Percentiles rank a stretch among this genome's conserved stretches.
These are phyloP conservation scores for Taxawa tesnikishii DNA, from an alignment of 2,329 filamentous ascomycete genomes.

Conservation along the genomic window DNA sequence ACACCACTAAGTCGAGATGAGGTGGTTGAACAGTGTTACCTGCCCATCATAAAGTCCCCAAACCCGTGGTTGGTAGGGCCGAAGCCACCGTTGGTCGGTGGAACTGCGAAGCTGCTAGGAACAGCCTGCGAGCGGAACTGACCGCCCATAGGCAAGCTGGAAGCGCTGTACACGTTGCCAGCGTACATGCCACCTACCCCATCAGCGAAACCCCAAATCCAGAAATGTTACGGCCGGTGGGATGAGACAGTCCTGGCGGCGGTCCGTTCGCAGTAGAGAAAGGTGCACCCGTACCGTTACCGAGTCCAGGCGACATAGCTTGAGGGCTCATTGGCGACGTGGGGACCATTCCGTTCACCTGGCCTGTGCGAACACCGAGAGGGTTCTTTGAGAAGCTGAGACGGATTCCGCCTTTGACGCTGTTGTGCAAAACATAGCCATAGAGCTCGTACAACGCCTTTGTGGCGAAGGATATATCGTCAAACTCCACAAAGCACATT, in stretches of 20 bases:
- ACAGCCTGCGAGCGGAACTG: background rate
- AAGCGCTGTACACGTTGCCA: background rate
- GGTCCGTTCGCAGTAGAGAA: conserved; percentile 48
- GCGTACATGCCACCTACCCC: background rate
- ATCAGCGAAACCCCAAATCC: background rate
- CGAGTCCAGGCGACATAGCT: conserved; percentile 45
- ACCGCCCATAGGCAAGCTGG: background rate
- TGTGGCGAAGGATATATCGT: conserved; percentile 83
- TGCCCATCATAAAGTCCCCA: too few species aligned
- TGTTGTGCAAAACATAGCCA: conserved; percentile 76
- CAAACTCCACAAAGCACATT: conserved; percentile 99
- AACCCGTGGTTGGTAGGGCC: background rate
- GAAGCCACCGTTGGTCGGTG: background rate
- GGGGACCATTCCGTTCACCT: conserved; percentile 42
- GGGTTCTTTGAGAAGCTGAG: conserved; percentile 97
- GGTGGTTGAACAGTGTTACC: too few species aligned
- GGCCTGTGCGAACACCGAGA: conserved; percentile 74
- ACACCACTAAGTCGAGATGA: too few species aligned
- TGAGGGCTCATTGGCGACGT: conserved; percentile 38
- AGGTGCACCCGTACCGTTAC: conserved; percentile 55
- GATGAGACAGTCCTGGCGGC: conserved; percentile 59
- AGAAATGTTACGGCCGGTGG: too few species aligned
- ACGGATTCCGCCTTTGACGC: conserved; percentile 85
- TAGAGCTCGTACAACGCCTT: conserved; percentile 85
- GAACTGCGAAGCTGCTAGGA: background rate